These are phyloP conservation scores for Ormosia semicastrata DNA, from an alignment of 306 rosid genomes.

Conservation along the genomic window DNA sequence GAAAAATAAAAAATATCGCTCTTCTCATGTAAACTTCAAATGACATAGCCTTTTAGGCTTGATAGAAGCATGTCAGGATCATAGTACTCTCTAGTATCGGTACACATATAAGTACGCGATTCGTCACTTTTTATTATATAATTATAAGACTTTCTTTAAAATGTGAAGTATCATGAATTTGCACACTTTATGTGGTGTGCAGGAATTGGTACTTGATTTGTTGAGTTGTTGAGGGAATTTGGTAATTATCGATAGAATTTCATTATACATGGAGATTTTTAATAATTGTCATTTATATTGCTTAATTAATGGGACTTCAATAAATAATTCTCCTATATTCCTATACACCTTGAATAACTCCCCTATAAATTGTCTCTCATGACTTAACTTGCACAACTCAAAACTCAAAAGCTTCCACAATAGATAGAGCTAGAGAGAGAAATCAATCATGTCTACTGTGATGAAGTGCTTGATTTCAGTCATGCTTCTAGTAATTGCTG, in stretches of 20 bases:
- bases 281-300: not conserved
- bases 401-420: not conserved
- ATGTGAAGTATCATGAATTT: no score
- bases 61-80: no score
- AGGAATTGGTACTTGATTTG: no score
- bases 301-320: not conserved
- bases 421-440: not conserved
- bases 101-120: no score
- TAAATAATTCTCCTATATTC: not conserved
- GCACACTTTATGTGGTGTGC: no score
- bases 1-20: not conserved
- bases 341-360: not conserved
- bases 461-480: not conserved
- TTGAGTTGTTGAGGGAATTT: no score
- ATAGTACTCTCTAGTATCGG: no score
- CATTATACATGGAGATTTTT: not conserved
- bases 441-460: not conserved
- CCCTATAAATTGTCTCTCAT: not conserved
- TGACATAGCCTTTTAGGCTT: not conserved
- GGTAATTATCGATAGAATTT: no score
- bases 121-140: no score
- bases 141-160: no score
- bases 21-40: not conserved
- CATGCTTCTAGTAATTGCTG: not conserved
- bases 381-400: not conserved